Base-by-base conservation (phyloP, 345 rosid species). In the Ceriops decandra region DNA sequence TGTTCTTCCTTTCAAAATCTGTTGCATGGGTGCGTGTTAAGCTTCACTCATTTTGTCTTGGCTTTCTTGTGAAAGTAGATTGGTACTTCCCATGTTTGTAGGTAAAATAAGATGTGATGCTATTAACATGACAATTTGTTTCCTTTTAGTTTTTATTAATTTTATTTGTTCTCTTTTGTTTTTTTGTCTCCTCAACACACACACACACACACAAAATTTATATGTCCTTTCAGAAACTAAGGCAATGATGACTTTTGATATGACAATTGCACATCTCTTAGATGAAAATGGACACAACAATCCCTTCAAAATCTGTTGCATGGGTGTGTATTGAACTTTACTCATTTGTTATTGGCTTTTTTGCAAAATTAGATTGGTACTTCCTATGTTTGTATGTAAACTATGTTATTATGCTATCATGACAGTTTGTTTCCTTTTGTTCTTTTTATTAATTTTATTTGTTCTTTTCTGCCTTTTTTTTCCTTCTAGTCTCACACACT, bases 1-100 rank as follows among this genome's bases (percentile, higher is more conserved):
- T 93, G 95, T 82, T 86, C 27, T 77, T 87, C 79, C 90, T 93
- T 62, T 87, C 96, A n/a, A 84, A 81, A 67, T 82, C 85, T 17
- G 85, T 85, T 36, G 72, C 83, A 56, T 80, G 86, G 95, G 95
- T 92, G 70, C 21, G 49, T 47, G 36, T 52, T 68, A 16, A 47
- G 57, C 65, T 42, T 42, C 17, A 42, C 49, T 42, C 19, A 2
- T 42, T 42, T 42, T 13, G 5, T 42, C 49, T n/a, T 62, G 59
- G 19, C 59, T 19, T 26, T 33, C 53, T 22, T 31, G 22, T 10
- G n/a, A 38, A 66, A 42, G 59, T 62, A 19, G 60, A 56, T 8
- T 53, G 58, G 3, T 47, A 21, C 30, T 60, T 51, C 20, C 47
- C 49, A 49, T 22, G 33, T 0, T 56, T 27, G 17, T 21, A 21